Percentiles rank a stretch among this genome's conserved stretches.
These are phyloP conservation scores for Phytophthora aleatoria DNA, from an alignment of 352 stramenopile genomes.

Conservation along the genomic window DNA sequence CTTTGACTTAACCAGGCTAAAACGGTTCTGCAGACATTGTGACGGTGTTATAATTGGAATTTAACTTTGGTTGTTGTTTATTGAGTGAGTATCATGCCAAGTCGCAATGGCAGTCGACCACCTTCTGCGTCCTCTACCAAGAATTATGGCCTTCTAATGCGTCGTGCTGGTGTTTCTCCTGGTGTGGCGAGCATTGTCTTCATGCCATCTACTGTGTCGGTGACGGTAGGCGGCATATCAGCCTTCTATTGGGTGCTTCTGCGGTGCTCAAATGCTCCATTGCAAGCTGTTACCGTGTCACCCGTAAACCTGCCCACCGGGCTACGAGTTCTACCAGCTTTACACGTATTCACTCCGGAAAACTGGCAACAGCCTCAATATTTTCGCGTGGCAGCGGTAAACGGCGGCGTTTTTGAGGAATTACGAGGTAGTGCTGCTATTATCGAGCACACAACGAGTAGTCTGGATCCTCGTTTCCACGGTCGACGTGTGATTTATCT, in stretches of 20 bases:
- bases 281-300: slow-evolving; percentile 51
- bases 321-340: slow-evolving; percentile 51
- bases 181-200: slow-evolving; percentile 48
- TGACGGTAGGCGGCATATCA: slow-evolving; percentile 48
- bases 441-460: slow-evolving; percentile 58
- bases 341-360: slow-evolving; percentile 50
- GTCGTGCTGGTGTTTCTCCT: slow-evolving; percentile 24
- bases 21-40: neutral
- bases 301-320: slow-evolving; percentile 53
- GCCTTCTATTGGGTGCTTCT: slow-evolving; percentile 65
- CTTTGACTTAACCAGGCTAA: slow-evolving; percentile 10
- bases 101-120: neutral
- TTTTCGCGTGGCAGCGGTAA: slow-evolving; percentile 54
- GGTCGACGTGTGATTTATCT: slow-evolving; percentile 45
- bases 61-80: neutral
- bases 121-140: neutral
- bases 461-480: slow-evolving; percentile 53
- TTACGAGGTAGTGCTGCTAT: slow-evolving; percentile 22
- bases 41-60: slow-evolving; percentile 27
- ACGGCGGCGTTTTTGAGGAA: slow-evolving; percentile 34
- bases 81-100: slow-evolving; percentile 5
- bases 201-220: slow-evolving; percentile 33
- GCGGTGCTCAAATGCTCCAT: slow-evolving; percentile 40
- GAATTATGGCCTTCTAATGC: slow-evolving; percentile 18
- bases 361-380: slow-evolving; percentile 56